Evolutionary conservation across 495 filamentous ascomycete species (phyloP), one percentile per base, ranked within the genome.

Genomic region (Chaetomium cochliodes): DNA sequence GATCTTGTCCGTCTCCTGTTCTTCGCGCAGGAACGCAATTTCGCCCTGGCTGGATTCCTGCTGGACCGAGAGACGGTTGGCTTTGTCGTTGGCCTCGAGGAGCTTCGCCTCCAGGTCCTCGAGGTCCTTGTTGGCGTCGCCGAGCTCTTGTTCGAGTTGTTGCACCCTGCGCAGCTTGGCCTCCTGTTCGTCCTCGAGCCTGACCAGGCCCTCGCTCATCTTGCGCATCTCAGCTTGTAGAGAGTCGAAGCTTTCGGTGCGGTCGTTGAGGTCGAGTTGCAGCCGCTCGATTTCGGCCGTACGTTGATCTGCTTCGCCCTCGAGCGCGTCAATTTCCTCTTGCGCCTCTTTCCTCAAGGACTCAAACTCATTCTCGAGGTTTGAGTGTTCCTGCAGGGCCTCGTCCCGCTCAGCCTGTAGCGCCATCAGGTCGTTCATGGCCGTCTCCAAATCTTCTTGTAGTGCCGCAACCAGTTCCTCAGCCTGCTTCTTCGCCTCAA

Each of bases 1-100:
- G 72, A 98, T 97, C 84, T 98, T 98, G 75, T 98, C 96, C 42
- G 85, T 87, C 75, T 98, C 94, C 79, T 98, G 94, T 78, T 98
- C 94, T 71, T 98, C 96, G 7, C 96, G 87, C 28, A 98, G 73
- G 85, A 98, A 98, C 0, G 89, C 86, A 73, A 98, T 96, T 76
- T 98, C 94, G 56, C 88, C 88, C 72, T 97, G 93, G 64, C 88
- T 88, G 5, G 90, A 94, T 78, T 98, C 94, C 58, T 92, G 87
- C 75, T 98, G 92, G 56, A 98, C 90, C 11, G 87, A 88, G 13
- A 97, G 80, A 47, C 92, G 83, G 69, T 96, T 87, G 39, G 88
- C 87, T 78, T 97, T 97, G 66, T 88, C 85, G 68, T 92, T 93
- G 15, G 90, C 81, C 70, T 96, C 92, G 41, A 87, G 82, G 5